Conservation (phyloP, 2,329 filamentous ascomycete species). For the Sclerotinia borealis region DNA sequence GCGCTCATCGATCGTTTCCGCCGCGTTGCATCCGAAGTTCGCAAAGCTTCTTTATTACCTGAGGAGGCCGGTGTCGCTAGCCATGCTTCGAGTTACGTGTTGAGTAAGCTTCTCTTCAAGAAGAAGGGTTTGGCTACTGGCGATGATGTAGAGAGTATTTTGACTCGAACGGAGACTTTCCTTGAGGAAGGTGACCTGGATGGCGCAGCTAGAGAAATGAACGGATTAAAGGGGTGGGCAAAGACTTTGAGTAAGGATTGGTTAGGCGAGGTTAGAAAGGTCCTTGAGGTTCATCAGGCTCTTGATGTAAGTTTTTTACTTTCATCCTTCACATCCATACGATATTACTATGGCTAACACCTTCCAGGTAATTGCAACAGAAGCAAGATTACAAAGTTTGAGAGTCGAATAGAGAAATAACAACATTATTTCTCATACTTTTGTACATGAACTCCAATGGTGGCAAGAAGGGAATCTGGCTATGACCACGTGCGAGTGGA, state of each 20-base stretch:
- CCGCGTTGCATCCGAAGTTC: constrained; percentile 82
- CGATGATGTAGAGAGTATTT: constrained; percentile 87
- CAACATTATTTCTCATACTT: constrained; percentile 17
- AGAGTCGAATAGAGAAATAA: constrained; percentile 59
- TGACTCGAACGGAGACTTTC: constrained; percentile 81
- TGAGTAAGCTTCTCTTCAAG: constrained; percentile 95
- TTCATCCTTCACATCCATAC: not conserved
- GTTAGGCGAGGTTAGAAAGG: constrained; percentile 83
- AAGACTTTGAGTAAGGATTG: constrained; percentile 93
- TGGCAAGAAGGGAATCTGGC: not conserved
- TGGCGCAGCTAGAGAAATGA: constrained; percentile 90
- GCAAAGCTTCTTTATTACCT: constrained; percentile 87
- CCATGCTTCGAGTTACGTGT: constrained; percentile 80
- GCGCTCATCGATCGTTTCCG: constrained; percentile 95
- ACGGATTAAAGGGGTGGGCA: constrained; percentile 85
- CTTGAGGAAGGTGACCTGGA: constrained; percentile 93
- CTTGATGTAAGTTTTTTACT: constrained; percentile 68
- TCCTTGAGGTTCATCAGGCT: constrained; percentile 92
- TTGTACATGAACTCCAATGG: constrained; percentile 21
- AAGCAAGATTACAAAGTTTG: constrained; percentile 83
- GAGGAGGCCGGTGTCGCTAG: constrained; percentile 92
- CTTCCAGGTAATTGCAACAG: constrained; percentile 73
- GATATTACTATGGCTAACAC: constrained; percentile 15
- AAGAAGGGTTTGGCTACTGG: constrained; percentile 81
- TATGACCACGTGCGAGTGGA: not conserved